These are phyloP conservation scores for Hirschioporus abietinus DNA, from an alignment of 768 basidiomycete genomes.

Conservation along the genomic window DNA sequence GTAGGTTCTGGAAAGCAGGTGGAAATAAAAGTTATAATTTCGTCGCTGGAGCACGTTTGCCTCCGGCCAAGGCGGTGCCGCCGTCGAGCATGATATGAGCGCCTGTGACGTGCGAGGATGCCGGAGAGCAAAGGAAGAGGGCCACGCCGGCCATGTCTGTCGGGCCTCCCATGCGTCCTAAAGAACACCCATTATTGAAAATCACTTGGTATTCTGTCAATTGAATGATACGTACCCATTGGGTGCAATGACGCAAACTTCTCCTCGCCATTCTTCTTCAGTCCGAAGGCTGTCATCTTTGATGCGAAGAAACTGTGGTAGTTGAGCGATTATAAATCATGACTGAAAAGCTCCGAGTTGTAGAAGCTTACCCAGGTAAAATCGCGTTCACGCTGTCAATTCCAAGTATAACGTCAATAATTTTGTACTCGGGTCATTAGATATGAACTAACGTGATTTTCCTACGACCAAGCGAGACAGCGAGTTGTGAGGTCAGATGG, in stretches of 20 bases:
- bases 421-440: slow-evolving; percentile 1
- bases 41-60: background rate
- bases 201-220: background rate
- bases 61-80: slow-evolving; percentile 25
- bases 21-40: background rate
- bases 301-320: slow-evolving; percentile 62
- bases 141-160: slow-evolving; percentile 69
- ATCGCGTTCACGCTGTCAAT: slow-evolving; percentile 71
- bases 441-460: slow-evolving; percentile 56
- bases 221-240: slow-evolving; percentile 40
- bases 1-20: background rate
- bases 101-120: slow-evolving; percentile 70
- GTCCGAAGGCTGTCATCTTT: slow-evolving; percentile 77
- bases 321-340: slow-evolving; percentile 2
- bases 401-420: slow-evolving; percentile 1
- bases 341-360: background rate
- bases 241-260: slow-evolving; percentile 52
- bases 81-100: slow-evolving; percentile 71
- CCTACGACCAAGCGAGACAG: slow-evolving; percentile 52
- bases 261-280: slow-evolving; percentile 50
- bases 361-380: slow-evolving; percentile 57
- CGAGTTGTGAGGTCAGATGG: slow-evolving; percentile 71
- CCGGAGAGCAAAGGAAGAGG: slow-evolving; percentile 66
- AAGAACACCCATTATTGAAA: slow-evolving; percentile 6
- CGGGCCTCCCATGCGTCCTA: slow-evolving; percentile 61